Percentiles rank a stretch among this genome's conserved stretches.
phyloP scores from a whole-genome alignment of 345 rosid species.

The Salix brachista region DNA sequence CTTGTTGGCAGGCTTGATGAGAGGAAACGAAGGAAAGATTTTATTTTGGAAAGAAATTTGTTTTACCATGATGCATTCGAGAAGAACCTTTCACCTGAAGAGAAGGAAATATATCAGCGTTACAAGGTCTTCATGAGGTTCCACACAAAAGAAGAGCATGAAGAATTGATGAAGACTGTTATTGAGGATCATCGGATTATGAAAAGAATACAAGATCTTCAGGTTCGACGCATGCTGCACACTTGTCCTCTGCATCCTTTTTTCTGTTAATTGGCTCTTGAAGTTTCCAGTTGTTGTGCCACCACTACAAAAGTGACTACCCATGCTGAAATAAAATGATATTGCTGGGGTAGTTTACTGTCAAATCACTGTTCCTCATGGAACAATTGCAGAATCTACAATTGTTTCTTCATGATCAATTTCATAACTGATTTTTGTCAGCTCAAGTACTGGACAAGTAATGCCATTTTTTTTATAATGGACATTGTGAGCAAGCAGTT shows the following conservation, averaged over 20 bases:
- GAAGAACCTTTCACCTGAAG: constrained; percentile 62
- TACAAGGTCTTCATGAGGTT: constrained; percentile 79
- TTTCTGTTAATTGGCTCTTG: neutral
- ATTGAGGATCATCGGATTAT: constrained; percentile 65
- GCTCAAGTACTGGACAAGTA: neutral
- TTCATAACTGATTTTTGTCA: neutral
- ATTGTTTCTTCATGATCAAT: neutral
- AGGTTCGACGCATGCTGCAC: constrained; percentile 46
- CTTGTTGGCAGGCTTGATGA: constrained; percentile 77
- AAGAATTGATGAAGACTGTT: constrained; percentile 57
- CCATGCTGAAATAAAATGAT: neutral
- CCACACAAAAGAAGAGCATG: constrained; percentile 85
- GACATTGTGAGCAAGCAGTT: neutral
- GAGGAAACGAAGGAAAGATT: constrained; percentile 91
- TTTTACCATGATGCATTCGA: constrained; percentile 68
- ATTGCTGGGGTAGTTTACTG: neutral
- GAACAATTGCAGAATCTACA: neutral
- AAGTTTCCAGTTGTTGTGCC: no score
- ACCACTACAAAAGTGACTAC: neutral
- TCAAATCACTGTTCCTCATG: neutral
- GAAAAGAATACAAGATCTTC: constrained; percentile 78
- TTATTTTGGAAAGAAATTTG: constrained; percentile 79
- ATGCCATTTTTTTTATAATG: neutral
- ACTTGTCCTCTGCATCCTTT: neutral
- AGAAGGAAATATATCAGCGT: constrained; percentile 57